Conservation (phyloP, 805 yeast genomes). For the Yarrowia sp. region DNA sequence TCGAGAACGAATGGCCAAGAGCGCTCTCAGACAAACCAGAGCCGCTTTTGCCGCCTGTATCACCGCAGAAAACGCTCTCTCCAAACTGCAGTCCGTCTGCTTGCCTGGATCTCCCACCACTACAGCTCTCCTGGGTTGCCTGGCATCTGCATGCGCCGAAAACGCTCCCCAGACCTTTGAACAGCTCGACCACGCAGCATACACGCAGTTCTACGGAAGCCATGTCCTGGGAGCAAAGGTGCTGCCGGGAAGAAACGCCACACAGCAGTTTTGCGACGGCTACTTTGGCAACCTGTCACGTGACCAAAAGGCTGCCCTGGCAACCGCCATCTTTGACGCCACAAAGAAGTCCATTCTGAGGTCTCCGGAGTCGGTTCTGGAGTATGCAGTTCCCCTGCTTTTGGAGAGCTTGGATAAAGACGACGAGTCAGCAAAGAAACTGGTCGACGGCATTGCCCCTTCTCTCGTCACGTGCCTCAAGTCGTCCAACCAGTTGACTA, state of each 20-base stretch:
- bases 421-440: background rate
- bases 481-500: slow-evolving; percentile 14
- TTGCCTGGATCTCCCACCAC: background rate
- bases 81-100: background rate
- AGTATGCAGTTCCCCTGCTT: slow-evolving; percentile 9
- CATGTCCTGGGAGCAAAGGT: slow-evolving; percentile 9
- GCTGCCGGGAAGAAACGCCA: slow-evolving; percentile 1
- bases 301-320: background rate
- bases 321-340: background rate
- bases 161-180: slow-evolving; percentile 22
- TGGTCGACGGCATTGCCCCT: background rate
- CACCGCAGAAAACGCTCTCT: background rate
- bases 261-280: slow-evolving; percentile 1
- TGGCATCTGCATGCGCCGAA: slow-evolving; percentile 27
- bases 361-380: slow-evolving; percentile 18
- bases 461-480: slow-evolving; percentile 24
- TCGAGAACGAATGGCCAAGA: slow-evolving; percentile 17
- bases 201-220: background rate
- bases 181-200: background rate
- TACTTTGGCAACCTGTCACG: slow-evolving; percentile 8
- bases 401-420: background rate
- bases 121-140: slow-evolving; percentile 25
- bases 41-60: slow-evolving; percentile 18
- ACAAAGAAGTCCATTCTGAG: slow-evolving; percentile 27
- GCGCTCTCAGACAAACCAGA: slow-evolving; percentile 26